Evolutionary conservation across 2,329 filamentous ascomycete genomes (phyloP), one percentile per base, ranked within the genome.

Genomic region (Monosporascus sp.): DNA sequence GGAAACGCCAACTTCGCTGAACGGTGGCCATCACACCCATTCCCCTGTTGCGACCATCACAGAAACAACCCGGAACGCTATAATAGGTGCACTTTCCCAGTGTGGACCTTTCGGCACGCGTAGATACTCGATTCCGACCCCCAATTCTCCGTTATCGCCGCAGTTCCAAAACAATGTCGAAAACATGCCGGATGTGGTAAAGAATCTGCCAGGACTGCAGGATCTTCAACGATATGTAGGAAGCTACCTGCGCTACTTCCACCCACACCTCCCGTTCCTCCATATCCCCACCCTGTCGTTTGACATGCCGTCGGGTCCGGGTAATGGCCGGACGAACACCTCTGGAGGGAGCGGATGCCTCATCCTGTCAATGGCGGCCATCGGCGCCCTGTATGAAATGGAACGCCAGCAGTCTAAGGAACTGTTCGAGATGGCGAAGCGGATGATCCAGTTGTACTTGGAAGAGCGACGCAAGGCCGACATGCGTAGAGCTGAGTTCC

Each of bases 251-350:
- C 85, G 85, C 59, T 96, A 90, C 69, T 96, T 96, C 70, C 92
- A 97, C 66, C 93, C 93, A 22, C 93, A 97, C 68, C 73, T 96
- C 56, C 93, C 94, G n/a, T 96, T 97, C 70, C 76, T 96, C 56
- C 93, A 97, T 71, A 83, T 96, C 60, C 87, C 92, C 50, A 96
- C 93, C 17, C 77, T 97, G 58, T 91, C 91, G 43, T 97, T 97
- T 73, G 90, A 96, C 64, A 82, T 89, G 49, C 81, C 88, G 49
- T 78, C 87, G 47, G 84, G 84, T 59, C 78, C 82, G 45, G 82
- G 83, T 56, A 84, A 83, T 65, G 80, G 80, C 55, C 76, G 83
- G 56, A 78, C 76, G 68, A 67, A 81, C 73, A 69, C 79, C 74
- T 66, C 88, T 57, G 89, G 89, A 54, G 91, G 92, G 52, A 90